phyloP scores from a whole-genome alignment of 75 land plant genomes.

The Cupressus sempervirens region DNA sequence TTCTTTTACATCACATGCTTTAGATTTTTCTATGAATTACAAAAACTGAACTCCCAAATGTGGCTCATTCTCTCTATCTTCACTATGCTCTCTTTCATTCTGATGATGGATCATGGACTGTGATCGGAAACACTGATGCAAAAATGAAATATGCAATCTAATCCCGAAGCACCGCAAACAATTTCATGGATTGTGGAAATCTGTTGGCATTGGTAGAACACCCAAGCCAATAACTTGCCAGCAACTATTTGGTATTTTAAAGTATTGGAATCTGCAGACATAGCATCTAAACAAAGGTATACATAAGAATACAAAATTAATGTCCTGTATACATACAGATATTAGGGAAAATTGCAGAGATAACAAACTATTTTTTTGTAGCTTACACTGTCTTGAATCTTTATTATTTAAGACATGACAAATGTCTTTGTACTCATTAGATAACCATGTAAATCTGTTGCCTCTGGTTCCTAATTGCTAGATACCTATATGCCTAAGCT shows the following conservation, averaged over 20 bases:
- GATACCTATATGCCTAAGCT: neutral
- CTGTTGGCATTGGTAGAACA: no score
- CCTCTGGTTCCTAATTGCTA: neutral
- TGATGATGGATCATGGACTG: no score
- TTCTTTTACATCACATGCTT: neutral
- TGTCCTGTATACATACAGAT: neutral
- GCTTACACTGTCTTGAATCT: neutral
- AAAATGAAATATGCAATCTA: no score
- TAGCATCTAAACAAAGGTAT: neutral
- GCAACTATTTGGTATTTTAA: neutral
- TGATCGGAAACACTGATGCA: no score
- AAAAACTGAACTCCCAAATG: no score
- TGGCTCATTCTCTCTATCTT: no score
- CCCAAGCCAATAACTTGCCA: neutral
- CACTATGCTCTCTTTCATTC: no score
- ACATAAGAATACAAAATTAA: neutral
- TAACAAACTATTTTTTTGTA: neutral
- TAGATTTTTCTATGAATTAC: neutral
- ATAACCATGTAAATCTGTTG: neutral
- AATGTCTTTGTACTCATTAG: neutral
- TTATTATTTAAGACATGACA: neutral
- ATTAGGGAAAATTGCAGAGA: neutral
- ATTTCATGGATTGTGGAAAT: no score
- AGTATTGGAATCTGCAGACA: neutral
- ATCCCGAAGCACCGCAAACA: no score